Evolutionary conservation across 2,329 filamentous ascomycete genomes (phyloP).

Genomic region (Penicillium sp.): DNA sequence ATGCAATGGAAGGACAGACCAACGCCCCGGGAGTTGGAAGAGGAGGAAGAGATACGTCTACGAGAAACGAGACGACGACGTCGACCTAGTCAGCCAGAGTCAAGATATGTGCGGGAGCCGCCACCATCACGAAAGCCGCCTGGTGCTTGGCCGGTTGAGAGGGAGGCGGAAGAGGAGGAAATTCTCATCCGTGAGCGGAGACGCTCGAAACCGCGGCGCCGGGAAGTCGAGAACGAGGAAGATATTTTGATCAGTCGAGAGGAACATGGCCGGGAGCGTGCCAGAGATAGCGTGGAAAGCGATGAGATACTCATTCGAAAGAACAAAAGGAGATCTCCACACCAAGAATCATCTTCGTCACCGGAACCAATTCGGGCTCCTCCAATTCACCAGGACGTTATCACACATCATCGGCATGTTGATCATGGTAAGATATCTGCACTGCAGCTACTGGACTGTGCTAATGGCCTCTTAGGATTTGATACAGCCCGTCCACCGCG

Average conservation of each 20-base stretch:
- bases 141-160: slow-evolving; percentile 17
- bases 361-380: slow-evolving; percentile 72
- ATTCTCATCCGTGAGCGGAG: slow-evolving; percentile 23
- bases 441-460: not conserved
- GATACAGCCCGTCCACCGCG: slow-evolving; percentile 35
- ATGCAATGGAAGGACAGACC: slow-evolving; percentile 30
- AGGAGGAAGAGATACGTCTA: slow-evolving; percentile 16
- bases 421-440: slow-evolving; percentile 70
- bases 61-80: slow-evolving; percentile 17
- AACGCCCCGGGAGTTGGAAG: slow-evolving; percentile 17
- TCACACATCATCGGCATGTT: slow-evolving; percentile 85
- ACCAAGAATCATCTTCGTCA: slow-evolving; percentile 59
- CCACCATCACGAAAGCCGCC: slow-evolving; percentile 14
- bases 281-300: slow-evolving; percentile 12
- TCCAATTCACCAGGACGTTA: slow-evolving; percentile 84
- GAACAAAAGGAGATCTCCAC: slow-evolving; percentile 31
- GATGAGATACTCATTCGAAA: slow-evolving; percentile 20
- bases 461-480: slow-evolving; percentile 33
- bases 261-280: slow-evolving; percentile 21
- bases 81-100: slow-evolving; percentile 16
- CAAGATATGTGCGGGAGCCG: slow-evolving; percentile 9
- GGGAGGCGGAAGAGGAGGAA: slow-evolving; percentile 27
- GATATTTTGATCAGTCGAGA: slow-evolving; percentile 50
- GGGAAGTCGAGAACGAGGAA: slow-evolving; percentile 43
- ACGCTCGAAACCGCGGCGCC: slow-evolving; percentile 18